Conservation (phyloP, 805 yeast species). For the Saccharomycodes ludwigii region DNA sequence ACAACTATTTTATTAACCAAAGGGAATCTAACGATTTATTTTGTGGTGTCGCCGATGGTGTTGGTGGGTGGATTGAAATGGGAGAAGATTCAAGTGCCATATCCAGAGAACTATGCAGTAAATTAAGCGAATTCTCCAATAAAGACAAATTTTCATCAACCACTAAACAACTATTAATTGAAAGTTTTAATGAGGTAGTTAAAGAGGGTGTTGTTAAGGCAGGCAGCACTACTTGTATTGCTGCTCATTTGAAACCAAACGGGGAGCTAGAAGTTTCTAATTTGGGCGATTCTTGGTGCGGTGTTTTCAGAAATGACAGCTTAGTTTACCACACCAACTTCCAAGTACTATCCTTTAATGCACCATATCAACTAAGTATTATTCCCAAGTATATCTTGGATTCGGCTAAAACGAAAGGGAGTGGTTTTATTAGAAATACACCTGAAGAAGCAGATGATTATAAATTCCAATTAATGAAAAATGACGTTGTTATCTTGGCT, state of each 20-base stretch:
- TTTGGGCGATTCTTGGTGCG: conserved; percentile 92
- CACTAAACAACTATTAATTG: conserved; percentile 38
- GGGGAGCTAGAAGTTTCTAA: conserved; percentile 56
- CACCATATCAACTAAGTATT: conserved; percentile 83
- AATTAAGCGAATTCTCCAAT: conserved; percentile 29
- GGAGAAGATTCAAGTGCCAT: conserved; percentile 87
- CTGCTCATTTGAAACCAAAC: conserved; percentile 53
- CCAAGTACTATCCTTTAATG: conserved; percentile 81
- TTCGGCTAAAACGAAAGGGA: conserved; percentile 41
- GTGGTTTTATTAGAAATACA: conserved; percentile 54
- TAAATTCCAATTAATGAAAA: conserved; percentile 48
- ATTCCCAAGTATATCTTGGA: conserved; percentile 53
- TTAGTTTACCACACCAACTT: conserved; percentile 56
- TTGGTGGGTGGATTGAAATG: conserved; percentile 92
- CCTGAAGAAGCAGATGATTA: conserved; percentile 62
- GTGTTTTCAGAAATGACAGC: conserved; percentile 57
- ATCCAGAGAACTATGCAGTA: conserved; percentile 61
- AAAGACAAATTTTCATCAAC: conserved; percentile 9
- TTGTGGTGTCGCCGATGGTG: conserved; percentile 91
- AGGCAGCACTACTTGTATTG: conserved; percentile 90
- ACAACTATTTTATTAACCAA: conserved; percentile 47
- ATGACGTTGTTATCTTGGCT: conserved; percentile 74
- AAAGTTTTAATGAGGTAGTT: conserved; percentile 44
- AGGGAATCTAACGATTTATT: conserved; percentile 27
- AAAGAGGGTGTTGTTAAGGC: conserved; percentile 54